Conservation (phyloP, 805 yeast genomes). For the Kuraishia capsulata region DNA sequence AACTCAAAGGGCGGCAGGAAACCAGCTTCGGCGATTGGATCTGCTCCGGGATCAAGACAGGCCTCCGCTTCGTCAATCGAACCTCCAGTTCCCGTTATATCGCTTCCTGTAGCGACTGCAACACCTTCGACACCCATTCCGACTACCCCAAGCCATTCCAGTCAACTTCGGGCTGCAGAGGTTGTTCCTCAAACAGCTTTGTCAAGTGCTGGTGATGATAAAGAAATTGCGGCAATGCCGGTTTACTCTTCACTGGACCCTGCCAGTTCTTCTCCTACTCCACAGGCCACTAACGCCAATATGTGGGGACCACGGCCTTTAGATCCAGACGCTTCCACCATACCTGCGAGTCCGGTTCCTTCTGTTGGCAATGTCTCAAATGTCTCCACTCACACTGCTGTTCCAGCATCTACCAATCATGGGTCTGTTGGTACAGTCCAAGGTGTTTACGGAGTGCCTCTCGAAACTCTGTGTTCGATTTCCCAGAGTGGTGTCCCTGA, state of each 20-base stretch:
- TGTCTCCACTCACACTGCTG: too few species aligned
- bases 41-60: neutral
- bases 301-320: constrained; percentile 1
- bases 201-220: neutral
- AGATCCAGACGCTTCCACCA: neutral
- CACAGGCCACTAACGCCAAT: neutral
- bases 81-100: neutral
- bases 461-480: neutral
- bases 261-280: neutral
- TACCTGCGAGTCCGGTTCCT: neutral
- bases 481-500: constrained; percentile 51
- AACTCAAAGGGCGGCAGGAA: neutral
- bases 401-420: neutral
- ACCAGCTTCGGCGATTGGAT: neutral
- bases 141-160: neutral
- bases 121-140: neutral
- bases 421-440: neutral
- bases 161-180: neutral
- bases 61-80: neutral
- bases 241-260: constrained; percentile 3
- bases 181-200: neutral
- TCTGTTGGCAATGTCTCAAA: neutral
- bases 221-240: neutral
- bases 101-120: neutral
- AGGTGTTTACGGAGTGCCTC: neutral